Evolutionary conservation across 352 stramenopile species (phyloP), one percentile per base, ranked within the genome.

Genomic region (Phytopythium boreale): DNA sequence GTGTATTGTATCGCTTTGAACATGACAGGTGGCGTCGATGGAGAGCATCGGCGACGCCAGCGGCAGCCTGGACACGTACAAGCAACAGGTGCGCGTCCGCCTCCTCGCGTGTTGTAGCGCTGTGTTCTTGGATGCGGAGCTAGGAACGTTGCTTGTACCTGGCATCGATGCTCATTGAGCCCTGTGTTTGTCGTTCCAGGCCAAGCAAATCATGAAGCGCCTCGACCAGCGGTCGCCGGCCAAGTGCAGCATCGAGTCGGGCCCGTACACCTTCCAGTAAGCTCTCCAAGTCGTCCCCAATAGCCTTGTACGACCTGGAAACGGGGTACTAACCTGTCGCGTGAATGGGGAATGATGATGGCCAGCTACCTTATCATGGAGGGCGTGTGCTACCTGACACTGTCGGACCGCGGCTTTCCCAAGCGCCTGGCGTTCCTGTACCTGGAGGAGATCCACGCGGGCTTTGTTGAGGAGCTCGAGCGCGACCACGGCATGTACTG

Each of bases 381-480:
- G 61, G 95, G 93, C 55, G 92, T 99, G 36, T 98, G 96, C 75
- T 99, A 99, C 78, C 83, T 99, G 50, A 98, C 97, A 26, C 82
- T 99, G 56, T 97, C 93, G 31, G 97, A 99, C 71, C 88, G 92
- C 69, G 87, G 82, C 31, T 99, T 99, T 84, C 96, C 97, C 4
- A 99, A 99, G 81, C 90, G 96, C 64, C 76, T 99, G 50, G 95
- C 93, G 34, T 99, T 99, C 77, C 68, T 99, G 46, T 99, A 99
- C 74, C 80, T 99, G 26, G 93, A 99, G 62, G 97, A 99, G 78
- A 97, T 92, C 72, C 84, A 97, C 66, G 79, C 90, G 46, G 85
- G 86, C 24, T 99, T 99, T 69, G 82, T 99, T 26, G 82, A 98
- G 64, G 94, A 99, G 62, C 76, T 99, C 34, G 76, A 96, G 63